Conservation (phyloP, 2,329 filamentous ascomycete genomes). For the Paradendryphiella salina region DNA sequence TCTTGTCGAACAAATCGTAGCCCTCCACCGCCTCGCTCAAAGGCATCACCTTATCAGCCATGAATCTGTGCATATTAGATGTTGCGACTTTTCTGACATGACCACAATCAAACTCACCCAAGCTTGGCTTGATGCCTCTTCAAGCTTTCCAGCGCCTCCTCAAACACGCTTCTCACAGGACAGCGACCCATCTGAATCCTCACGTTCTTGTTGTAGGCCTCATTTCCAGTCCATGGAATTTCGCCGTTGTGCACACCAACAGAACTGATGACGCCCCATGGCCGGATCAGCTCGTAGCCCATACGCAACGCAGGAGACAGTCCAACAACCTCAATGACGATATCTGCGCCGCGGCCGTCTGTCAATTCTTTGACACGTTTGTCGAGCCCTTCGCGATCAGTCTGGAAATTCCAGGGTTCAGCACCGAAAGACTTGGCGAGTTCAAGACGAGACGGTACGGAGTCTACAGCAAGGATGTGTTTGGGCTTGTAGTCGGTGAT, state of each 20-base stretch:
- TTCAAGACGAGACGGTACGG: constrained; percentile 72
- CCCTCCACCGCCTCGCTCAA: constrained; percentile 56
- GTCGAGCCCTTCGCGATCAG: constrained; percentile 65
- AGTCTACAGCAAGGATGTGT: constrained; percentile 77
- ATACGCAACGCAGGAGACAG: constrained; percentile 54
- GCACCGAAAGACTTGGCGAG: constrained; percentile 75
- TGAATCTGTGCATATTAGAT: constrained; percentile 45
- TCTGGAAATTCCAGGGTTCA: constrained; percentile 78
- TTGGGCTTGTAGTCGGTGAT: constrained; percentile 75
- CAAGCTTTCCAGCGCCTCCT: constrained; percentile 51
- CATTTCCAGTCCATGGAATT: constrained; percentile 54
- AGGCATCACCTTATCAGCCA: constrained; percentile 58
- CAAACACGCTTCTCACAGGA: constrained; percentile 56
- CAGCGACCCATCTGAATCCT: constrained; percentile 56
- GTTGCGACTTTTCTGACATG: neutral
- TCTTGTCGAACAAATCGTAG: constrained; percentile 58
- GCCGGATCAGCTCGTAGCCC: constrained; percentile 54
- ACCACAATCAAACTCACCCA: constrained; percentile 36
- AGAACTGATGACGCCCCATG: constrained; percentile 54
- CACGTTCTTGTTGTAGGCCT: constrained; percentile 57
- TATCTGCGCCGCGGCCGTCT: constrained; percentile 79
- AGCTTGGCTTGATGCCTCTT: constrained; percentile 56
- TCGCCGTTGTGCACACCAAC: constrained; percentile 56
- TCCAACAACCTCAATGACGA: constrained; percentile 66
- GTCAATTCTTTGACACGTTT: constrained; percentile 74